These are phyloP conservation scores for Solanum sejunctum DNA, from an alignment of 257 asterid genomes.

Conservation along the genomic window DNA sequence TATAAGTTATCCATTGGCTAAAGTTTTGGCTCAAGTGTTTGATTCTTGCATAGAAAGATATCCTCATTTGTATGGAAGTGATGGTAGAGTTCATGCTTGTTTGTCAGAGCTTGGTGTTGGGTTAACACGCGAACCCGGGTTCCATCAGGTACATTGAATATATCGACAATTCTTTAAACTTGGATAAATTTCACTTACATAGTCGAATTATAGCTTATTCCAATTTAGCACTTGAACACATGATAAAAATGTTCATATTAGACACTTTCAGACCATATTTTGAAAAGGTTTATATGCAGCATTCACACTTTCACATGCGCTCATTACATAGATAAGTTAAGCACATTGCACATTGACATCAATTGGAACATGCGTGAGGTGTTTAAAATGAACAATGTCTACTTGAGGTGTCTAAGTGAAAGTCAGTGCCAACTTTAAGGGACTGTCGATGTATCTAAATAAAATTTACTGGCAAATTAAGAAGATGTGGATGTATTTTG, in stretches of 20 bases:
- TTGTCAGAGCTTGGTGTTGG: conserved; percentile 62
- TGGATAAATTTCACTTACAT: neutral
- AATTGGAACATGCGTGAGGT: neutral
- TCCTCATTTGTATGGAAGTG: conserved; percentile 66
- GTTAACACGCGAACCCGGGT: conserved; percentile 70
- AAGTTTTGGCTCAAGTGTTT: conserved; percentile 39
- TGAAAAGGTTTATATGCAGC: neutral
- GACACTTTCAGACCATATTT: neutral
- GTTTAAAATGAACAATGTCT: too few species aligned
- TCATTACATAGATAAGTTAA: neutral
- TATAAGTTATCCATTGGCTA: conserved; percentile 70
- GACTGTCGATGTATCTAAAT: neutral
- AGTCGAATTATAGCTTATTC: neutral
- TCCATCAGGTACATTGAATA: conserved; percentile 61
- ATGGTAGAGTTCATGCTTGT: conserved; percentile 60
- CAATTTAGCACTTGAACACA: neutral
- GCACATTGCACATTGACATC: neutral
- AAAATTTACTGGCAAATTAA: neutral
- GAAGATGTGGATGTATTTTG: neutral
- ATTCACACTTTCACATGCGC: neutral
- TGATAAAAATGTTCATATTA: neutral
- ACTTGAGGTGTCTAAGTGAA: too few species aligned
- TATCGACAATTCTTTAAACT: neutral
- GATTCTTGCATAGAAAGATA: conserved; percentile 64
- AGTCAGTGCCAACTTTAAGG: too few species aligned